Evolutionary conservation across 176 grass and related monocot species (phyloP).

Genomic region (Ampelocalamus luodianensis): DNA sequence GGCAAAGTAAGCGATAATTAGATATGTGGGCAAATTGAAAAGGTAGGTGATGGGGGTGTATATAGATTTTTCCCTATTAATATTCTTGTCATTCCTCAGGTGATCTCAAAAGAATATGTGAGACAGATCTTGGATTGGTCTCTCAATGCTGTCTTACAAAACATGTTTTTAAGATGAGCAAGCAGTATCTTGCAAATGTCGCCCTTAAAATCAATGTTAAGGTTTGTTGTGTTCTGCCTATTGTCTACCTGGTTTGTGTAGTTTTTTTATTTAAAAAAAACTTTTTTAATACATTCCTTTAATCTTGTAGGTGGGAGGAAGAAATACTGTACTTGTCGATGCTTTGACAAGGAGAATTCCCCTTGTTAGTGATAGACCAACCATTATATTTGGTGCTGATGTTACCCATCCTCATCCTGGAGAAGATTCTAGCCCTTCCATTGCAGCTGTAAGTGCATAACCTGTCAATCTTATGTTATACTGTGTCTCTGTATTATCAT

Average conservation of each 20-base stretch:
- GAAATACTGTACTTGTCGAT: slow-evolving; percentile 69
- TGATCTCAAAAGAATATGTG: slow-evolving; percentile 77
- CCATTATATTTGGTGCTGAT: slow-evolving; percentile 81
- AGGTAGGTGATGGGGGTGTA: too few relatives aligned
- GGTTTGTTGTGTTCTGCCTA: slow-evolving; percentile 42
- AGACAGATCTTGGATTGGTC: slow-evolving; percentile 77
- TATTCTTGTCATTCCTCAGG: slow-evolving; percentile 50
- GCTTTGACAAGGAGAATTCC: slow-evolving; percentile 61
- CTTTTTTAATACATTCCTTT: slow-evolving; percentile 8
- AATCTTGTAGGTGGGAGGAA: slow-evolving; percentile 62
- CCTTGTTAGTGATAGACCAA: slow-evolving; percentile 64
- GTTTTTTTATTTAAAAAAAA: slow-evolving; percentile 8
- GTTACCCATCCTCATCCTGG: slow-evolving; percentile 77
- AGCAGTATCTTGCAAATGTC: slow-evolving; percentile 67
- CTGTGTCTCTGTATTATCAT: slow-evolving; percentile 14
- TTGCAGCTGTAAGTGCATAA: slow-evolving; percentile 67
- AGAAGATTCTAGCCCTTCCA: slow-evolving; percentile 75
- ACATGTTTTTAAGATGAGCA: slow-evolving; percentile 63
- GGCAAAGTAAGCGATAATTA: too few relatives aligned
- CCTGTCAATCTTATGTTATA: slow-evolving; percentile 25
- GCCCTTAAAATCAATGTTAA: slow-evolving; percentile 81
- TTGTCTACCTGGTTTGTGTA: not conserved
- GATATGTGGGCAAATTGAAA: too few relatives aligned
- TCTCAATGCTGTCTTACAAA: slow-evolving; percentile 76
- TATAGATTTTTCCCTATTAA: not conserved